Base-by-base conservation (phyloP, 768 basidiomycete species). In the Favolaschia claudopus region DNA sequence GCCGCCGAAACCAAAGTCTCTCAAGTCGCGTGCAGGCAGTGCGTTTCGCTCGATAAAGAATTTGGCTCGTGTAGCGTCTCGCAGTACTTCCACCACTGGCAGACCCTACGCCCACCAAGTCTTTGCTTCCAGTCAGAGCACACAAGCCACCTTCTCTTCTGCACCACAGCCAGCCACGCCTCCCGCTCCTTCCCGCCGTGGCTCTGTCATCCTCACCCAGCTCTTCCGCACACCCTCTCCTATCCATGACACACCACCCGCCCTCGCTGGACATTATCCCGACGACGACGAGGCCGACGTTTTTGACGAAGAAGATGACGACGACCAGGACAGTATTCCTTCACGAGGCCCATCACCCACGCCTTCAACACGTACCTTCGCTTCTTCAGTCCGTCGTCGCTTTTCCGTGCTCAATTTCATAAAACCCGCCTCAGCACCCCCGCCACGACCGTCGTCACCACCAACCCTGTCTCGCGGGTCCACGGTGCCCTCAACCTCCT, bases 11-110 rank as follows among this genome's bases (percentile, higher is more conserved):
- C 70, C 79, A 40, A 79, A 72, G 62, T 81, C 81, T 7, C 71
- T 85, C 56, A 80, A 70, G 60, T 74, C 73, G 28, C 78, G 81
- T 47, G 84, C 85, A 6, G 80, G 77, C 31, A 77, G 75, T 62
- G 82, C 79, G 14, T 73, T 85, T 24, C 74, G 67, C 53, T 82
- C 80, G 37, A 76, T 85, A 19, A 83, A 75, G 70, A 81, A 76
- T 50, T 67, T 74, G 14, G 75, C 65, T 36, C 58, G 58, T 17
- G 53, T 45, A 22, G 57, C 59, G 27, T 67, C 72, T 24, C 68
- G 68, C 36, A 73, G 76, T 70, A 64, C 70, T 65, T 34, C 73
- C 62, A 54, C 59, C 42, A 51, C 73, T 68, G 34, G 59, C 64
- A 78, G 70, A 62, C 68, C 77, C n/a, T 75, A 75, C 51, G 73